Conservation (phyloP, 495 filamentous ascomycete genomes). For the Tuber umbilicatum region DNA sequence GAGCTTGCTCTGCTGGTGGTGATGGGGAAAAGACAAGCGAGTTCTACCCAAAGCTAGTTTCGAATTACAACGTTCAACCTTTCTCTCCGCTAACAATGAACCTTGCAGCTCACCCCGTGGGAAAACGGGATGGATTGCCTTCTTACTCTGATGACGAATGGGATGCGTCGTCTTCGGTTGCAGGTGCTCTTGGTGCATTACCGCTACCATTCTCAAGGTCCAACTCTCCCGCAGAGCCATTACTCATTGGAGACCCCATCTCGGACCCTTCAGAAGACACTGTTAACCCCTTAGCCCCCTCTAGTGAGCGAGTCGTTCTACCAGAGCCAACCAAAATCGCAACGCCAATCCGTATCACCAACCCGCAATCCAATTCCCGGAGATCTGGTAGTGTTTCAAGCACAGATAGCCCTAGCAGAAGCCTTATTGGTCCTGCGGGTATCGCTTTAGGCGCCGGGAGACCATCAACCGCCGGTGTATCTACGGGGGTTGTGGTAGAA, state of each 20-base stretch:
- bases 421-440: constrained; percentile 24
- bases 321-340: not conserved
- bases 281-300: not conserved
- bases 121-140: constrained; percentile 12
- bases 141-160: constrained; percentile 30
- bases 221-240: not conserved
- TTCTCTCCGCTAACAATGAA: not conserved
- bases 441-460: constrained; percentile 25
- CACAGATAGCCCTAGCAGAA: constrained; percentile 19
- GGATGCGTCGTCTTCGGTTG: not conserved
- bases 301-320: not conserved
- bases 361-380: not conserved
- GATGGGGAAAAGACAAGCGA: not conserved
- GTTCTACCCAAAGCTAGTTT: not conserved
- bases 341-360: not conserved
- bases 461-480: constrained; percentile 28
- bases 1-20: constrained; percentile 53
- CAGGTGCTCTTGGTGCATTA: not conserved
- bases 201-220: not conserved
- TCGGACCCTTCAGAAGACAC: not conserved
- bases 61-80: not conserved
- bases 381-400: constrained; percentile 29
- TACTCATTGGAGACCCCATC: not conserved
- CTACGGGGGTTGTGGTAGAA: constrained; percentile 18
- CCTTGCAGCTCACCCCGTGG: not conserved